Base-by-base conservation (phyloP, 805 yeast species). In the Tetrapisispora iriomotensis region DNA sequence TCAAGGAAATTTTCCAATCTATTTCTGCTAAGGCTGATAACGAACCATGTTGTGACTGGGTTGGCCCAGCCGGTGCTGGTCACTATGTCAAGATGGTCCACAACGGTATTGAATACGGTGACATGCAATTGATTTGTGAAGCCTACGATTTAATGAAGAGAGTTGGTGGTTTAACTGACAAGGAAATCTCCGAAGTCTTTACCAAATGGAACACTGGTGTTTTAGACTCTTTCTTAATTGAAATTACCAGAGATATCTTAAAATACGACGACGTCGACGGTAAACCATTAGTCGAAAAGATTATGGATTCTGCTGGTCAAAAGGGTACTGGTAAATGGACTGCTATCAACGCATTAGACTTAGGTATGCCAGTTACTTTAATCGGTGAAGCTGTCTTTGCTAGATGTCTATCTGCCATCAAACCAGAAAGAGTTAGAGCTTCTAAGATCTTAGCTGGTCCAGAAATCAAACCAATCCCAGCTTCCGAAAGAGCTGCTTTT, bases 311-410 rank as follows among this genome's bases (percentile, higher is more conserved):
- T 60, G 98, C 98, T 53, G 97, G 97, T 58, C 97, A 90, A 75
- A 90, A 90, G 77, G 98, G 98, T 77, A 90, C 98, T 53, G 98
- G 98, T 74, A 90, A 90, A 74, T 90, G 98, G 98, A 92, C 97
- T 54, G 96, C 97, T 49, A 85, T 90, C 67, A 88, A 87, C 65
- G 97, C 97, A 48, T 74, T 90, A 58, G 97, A 92, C 68, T 75
- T 92, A 56, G 97, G 97, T 67, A 86, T 85, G 83, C 98, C 98
- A 54, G 95, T 90, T 55, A 87, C 97, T 47, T 75, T 90, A 65
- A 92, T 90, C 57, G 96, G 97, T 66, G 98, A 90, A 76, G 97
- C 98, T 45, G 98, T 90, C 54, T 88, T 90, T 62, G 74, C 97
- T 49, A 84, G 98, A 76, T 83, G 95, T 72, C 70, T 90, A 58